Evolutionary conservation across 139 green algal species (phyloP).

Genomic region (Trebouxia sp.): DNA sequence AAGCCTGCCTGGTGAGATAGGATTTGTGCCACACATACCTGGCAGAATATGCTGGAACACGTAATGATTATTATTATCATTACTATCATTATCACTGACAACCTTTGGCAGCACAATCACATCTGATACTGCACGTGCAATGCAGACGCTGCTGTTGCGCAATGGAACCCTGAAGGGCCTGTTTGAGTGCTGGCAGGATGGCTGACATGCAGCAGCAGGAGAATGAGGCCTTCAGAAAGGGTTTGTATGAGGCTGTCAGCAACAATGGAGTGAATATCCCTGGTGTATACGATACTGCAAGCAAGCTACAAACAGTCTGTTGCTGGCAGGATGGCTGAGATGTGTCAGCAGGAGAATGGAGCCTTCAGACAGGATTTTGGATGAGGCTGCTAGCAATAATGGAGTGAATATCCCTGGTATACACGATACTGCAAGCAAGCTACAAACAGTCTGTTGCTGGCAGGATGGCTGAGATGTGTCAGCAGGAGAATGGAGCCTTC

Average conservation of each 20-base stretch:
- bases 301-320: no score
- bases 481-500: background rate
- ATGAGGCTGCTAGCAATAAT: background rate
- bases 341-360: background rate
- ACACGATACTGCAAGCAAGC: background rate
- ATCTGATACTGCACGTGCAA: no score
- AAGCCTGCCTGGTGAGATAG: no score
- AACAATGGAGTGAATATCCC: background rate
- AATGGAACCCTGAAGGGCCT: no score
- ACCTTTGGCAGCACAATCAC: no score
- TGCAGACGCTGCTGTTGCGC: no score
- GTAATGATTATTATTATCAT: no score
- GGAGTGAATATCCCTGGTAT: background rate
- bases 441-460: no score
- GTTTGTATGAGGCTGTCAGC: background rate
- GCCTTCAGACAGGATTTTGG: background rate
- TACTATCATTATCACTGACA: no score
- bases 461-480: background rate
- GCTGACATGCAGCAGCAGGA: background rate
- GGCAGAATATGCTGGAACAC: no score
- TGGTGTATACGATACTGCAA: background rate
- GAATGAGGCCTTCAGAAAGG: background rate
- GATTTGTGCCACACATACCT: no score
- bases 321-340: background rate
- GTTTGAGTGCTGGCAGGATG: background rate